phyloP scores from a whole-genome alignment of 1,139 yeast genomes.

The Kodamaea arcana region DNA sequence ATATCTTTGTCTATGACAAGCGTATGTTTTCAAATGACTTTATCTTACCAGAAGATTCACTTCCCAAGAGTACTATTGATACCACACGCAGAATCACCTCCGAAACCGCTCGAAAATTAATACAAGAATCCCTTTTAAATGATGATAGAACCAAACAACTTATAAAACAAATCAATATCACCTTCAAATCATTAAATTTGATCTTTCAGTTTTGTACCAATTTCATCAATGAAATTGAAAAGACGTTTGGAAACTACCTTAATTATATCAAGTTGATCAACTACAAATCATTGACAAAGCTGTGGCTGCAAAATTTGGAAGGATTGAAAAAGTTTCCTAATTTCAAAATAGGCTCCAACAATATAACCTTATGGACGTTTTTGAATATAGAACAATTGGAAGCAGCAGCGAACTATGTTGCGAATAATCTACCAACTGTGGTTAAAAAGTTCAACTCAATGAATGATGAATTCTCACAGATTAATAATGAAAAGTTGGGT shows the following conservation, averaged over 20 bases:
- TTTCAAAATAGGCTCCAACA: conserved; percentile 14
- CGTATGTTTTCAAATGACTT: conserved; percentile 34
- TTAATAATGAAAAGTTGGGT: conserved; percentile 24
- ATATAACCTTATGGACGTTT: conserved; percentile 20
- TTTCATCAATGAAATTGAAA: conserved; percentile 49
- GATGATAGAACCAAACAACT: conserved; percentile 20
- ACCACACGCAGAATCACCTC: not conserved
- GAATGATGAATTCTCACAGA: conserved; percentile 27
- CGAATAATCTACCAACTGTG: conserved; percentile 26
- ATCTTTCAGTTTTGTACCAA: conserved; percentile 56
- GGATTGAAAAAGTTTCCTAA: conserved; percentile 36
- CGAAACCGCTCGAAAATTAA: conserved; percentile 25
- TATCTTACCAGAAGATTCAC: not conserved
- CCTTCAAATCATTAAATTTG: conserved; percentile 52
- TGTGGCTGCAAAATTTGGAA: conserved; percentile 47
- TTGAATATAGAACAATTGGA: conserved; percentile 25
- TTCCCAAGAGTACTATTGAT: not conserved
- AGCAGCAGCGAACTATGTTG: conserved; percentile 21
- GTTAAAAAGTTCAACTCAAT: conserved; percentile 36
- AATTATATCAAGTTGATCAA: conserved; percentile 46
- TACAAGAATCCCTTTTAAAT: conserved; percentile 17
- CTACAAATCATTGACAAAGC: conserved; percentile 41
- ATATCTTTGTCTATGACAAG: conserved; percentile 59
- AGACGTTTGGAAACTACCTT: conserved; percentile 45
- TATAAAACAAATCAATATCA: conserved; percentile 30